Percentiles rank a stretch among this genome's conserved stretches.
Conservation (phyloP, 148 eudicot genomes). For the Persicaria maculosa region DNA sequence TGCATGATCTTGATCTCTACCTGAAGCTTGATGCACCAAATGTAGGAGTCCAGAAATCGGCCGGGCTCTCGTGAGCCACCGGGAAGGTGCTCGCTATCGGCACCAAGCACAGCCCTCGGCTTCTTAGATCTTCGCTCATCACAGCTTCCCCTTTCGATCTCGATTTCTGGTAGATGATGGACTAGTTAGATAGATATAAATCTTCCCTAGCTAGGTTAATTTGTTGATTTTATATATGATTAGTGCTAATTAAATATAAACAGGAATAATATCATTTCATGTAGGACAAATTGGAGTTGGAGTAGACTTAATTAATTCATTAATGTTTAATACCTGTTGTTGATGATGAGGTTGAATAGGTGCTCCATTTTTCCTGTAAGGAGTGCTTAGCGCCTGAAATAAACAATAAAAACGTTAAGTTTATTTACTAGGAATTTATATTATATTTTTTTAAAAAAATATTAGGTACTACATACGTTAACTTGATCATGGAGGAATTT, state of each 20-base stretch:
- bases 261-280: constrained; percentile 1
- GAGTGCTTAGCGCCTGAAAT: constrained; percentile 63
- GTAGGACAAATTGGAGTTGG: constrained; percentile 7
- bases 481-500: constrained; percentile 98
- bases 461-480: constrained; percentile 42
- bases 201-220: not conserved
- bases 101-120: constrained; percentile 81
- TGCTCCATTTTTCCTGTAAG: constrained; percentile 67
- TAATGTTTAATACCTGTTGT: constrained; percentile 8
- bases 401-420: not conserved
- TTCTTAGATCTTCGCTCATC: constrained; percentile 40
- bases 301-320: not conserved
- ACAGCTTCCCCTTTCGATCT: constrained; percentile 13
- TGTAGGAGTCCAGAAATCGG: constrained; percentile 90
- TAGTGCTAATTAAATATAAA: not conserved
- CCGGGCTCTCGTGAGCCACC: constrained; percentile 54
- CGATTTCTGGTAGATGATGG: not conserved
- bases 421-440: not conserved
- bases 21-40: constrained; percentile 56
- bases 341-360: constrained; percentile 46
- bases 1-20: constrained; percentile 20
- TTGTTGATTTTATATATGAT: not conserved
- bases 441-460: not conserved
- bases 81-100: constrained; percentile 81
- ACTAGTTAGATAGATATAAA: not conserved